Evolutionary conservation across 2,329 filamentous ascomycete species (phyloP), one percentile per base, ranked within the genome.

Genomic region (Dryadomyces quercus-mongolicae): DNA sequence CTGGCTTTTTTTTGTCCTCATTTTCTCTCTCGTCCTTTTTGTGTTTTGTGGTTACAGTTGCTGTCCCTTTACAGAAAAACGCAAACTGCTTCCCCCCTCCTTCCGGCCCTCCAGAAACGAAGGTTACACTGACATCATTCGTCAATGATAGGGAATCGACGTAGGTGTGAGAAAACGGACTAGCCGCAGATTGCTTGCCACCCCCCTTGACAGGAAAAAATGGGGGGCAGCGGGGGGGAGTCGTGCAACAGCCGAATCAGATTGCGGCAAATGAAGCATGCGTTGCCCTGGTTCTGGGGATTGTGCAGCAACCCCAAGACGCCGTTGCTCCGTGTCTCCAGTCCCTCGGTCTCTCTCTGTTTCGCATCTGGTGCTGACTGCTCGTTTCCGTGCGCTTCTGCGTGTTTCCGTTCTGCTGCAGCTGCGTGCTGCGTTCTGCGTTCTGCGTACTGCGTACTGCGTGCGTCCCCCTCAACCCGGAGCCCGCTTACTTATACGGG

Each of bases 221-320:
- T 51, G 38, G 49, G 40, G 49, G 40, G n/a, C 15, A 21, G 15
- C 4, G 20, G 4, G 21, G 18, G 15, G 31, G 13, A 8, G 34
- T 38, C 34, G 34, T 38, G 7, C 8, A 22, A n/a, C 20, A 31
- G 43, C 36, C 49, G 54, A 52, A 55, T 55, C 53, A 49, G 54
- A 49, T 5, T 16, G 25, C n/a, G 15, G 49, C 36, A 49, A 40
- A 48, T 18, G 25, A 18, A 40, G 48, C 31, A 40, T 49, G 48
- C 25, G 16, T 25, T 25, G 45, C 25, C 48, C 10, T 18, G 48
- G 10, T 49, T 25, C 34, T 22, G 48, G 48, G 48, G 31, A 10
- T 18, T 40, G 10, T 51, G 49, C 49, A 44, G 49, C 49, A 51
- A 16, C 3, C 45, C 45, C 20, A 16, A 15, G 10, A 18, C 10